Evolutionary conservation across 192 early-diverging fungal genomes (phyloP).

Genomic region (Coemansia sp.): DNA sequence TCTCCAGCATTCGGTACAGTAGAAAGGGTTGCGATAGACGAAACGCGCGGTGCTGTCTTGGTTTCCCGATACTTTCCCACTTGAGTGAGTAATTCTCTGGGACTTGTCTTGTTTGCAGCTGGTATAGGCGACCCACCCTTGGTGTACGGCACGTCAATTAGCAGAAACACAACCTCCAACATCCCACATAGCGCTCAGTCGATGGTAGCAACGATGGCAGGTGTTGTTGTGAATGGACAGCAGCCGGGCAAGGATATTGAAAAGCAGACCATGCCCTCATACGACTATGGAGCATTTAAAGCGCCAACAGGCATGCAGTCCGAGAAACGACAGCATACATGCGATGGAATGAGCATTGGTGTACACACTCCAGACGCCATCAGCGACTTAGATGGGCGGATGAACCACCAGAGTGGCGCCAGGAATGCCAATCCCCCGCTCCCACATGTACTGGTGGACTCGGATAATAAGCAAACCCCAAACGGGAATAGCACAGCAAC

Average conservation of each 20-base stretch:
- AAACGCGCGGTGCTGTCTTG: background rate
- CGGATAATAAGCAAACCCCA: background rate
- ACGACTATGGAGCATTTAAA: constrained; percentile 20
- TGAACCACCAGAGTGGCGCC: background rate
- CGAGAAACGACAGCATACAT: background rate
- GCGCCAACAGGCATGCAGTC: background rate
- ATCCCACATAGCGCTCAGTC: constrained; percentile 1
- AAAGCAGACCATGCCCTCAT: constrained; percentile 30
- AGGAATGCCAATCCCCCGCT: background rate
- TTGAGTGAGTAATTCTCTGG: background rate
- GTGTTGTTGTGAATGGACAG: constrained; percentile 37
- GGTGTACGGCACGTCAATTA: constrained; percentile 1
- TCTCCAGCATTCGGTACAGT: background rate
- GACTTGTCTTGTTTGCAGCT: background rate
- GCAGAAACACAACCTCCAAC: background rate
- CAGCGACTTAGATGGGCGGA: constrained; percentile 4
- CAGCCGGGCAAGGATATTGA: constrained; percentile 31
- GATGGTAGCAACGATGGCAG: constrained; percentile 27
- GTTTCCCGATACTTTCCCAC: background rate
- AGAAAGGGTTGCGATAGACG: background rate
- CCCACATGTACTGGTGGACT: background rate
- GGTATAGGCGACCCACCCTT: constrained; percentile 5
- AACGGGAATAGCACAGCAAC: background rate
- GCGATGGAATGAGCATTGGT: constrained; percentile 4
- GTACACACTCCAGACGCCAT: constrained; percentile 4